Percentiles rank a stretch among this genome's conserved stretches.
These are phyloP conservation scores for Meyerozyma carpophila DNA, from an alignment of 1,139 yeast species.

Conservation along the genomic window DNA sequence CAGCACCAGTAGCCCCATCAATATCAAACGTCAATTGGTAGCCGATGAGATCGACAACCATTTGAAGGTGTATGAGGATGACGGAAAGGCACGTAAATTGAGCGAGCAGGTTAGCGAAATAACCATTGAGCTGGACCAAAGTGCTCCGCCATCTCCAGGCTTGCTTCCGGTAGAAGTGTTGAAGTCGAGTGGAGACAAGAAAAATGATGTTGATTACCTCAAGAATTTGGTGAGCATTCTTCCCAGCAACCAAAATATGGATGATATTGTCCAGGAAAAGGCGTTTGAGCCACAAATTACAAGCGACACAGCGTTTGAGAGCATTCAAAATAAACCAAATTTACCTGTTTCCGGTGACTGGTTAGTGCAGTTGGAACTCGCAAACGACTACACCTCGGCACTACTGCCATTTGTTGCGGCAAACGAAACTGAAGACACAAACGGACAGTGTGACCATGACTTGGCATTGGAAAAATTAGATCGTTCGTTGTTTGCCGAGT, in stretches of 20 bases:
- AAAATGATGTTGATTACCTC: conserved; percentile 26
- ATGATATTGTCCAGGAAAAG: conserved; percentile 51
- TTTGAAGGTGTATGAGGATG: conserved; percentile 16
- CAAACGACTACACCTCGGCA: conserved; percentile 51
- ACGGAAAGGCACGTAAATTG: conserved; percentile 11
- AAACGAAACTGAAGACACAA: conserved; percentile 9
- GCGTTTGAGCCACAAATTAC: conserved; percentile 61
- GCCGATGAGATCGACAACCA: conserved; percentile 24
- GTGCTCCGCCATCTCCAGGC: conserved; percentile 2
- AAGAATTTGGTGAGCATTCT: conserved; percentile 27
- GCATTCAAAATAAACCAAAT: conserved; percentile 26
- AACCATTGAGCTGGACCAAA: conserved; percentile 16
- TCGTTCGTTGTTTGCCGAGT: conserved; percentile 50
- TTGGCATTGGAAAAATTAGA: conserved; percentile 36
- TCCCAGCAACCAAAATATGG: conserved; percentile 28
- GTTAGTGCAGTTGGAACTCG: conserved; percentile 56
- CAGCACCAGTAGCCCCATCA: conserved; percentile 12
- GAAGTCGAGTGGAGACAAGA: conserved; percentile 9
- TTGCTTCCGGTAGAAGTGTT: conserved; percentile 6
- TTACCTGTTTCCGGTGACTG: conserved; percentile 55
- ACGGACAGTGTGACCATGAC: conserved; percentile 14
- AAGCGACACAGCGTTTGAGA: conserved; percentile 27
- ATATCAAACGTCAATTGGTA: conserved; percentile 21
- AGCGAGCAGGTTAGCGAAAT: conserved; percentile 26
- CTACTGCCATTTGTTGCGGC: conserved; percentile 24